Conservation (phyloP, 2,329 filamentous ascomycete genomes). For the Botrytis sinoallii region DNA sequence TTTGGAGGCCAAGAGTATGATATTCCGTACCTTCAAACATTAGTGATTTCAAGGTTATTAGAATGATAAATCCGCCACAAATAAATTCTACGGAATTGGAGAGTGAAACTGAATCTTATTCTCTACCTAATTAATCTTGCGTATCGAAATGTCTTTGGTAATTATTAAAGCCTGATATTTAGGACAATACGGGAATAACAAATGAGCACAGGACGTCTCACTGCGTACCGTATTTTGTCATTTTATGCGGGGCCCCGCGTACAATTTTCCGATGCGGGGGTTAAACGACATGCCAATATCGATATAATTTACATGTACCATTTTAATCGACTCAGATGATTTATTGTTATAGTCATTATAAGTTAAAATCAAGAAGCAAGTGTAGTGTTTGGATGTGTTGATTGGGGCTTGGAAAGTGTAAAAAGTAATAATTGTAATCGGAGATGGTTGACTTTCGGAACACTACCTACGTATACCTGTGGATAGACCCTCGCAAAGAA, state of each 20-base stretch:
- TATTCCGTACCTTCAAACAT: background rate
- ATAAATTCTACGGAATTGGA: background rate
- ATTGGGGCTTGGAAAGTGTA: background rate
- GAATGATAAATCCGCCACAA: background rate
- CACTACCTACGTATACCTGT: background rate
- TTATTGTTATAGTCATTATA: background rate
- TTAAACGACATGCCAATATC: background rate
- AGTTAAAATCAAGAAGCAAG: accelerated
- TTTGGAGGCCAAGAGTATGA: background rate
- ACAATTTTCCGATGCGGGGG: background rate
- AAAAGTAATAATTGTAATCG: background rate
- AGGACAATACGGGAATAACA: background rate
- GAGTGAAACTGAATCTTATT: background rate
- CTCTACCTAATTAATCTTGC: background rate
- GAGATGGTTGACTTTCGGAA: background rate
- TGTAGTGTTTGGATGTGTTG: background rate
- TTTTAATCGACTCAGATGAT: background rate
- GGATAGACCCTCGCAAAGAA: background rate
- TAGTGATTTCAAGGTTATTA: background rate
- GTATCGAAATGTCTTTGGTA: background rate
- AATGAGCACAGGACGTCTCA: background rate
- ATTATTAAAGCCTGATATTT: background rate
- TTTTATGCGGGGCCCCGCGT: background rate
- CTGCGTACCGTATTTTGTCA: background rate
- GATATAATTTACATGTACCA: background rate